phyloP scores from a whole-genome alignment of 2,329 filamentous ascomycete genomes.

The Calcarisporium arbuscula region DNA sequence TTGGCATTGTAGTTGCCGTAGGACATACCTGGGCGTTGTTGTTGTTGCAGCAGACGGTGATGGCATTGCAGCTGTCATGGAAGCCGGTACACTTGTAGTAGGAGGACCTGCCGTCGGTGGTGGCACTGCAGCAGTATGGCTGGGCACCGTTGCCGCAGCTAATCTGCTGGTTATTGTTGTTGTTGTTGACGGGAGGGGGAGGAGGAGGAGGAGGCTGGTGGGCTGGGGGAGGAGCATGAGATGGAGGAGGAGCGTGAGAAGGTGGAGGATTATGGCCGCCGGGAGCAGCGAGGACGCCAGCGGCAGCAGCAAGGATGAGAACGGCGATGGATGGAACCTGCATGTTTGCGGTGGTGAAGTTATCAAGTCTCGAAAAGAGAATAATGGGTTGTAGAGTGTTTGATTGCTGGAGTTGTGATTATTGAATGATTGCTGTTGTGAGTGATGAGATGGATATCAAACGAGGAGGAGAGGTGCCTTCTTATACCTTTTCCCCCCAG shows the following conservation, averaged over 20 bases:
- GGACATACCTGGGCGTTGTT: slow-evolving; percentile 1
- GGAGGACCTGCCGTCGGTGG: not conserved
- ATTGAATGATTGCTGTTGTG: too few species aligned
- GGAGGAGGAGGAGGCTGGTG: too few species aligned
- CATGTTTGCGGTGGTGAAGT: not conserved
- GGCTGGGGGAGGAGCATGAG: not conserved
- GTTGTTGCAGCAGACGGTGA: slow-evolving; percentile 3
- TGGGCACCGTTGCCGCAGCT: not conserved
- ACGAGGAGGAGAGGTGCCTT: too few species aligned
- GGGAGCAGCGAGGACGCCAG: not conserved
- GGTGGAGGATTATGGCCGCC: too few species aligned
- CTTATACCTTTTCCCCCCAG: too few species aligned
- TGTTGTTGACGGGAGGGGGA: not conserved
- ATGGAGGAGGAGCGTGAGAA: too few species aligned
- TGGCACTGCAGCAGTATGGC: slow-evolving; percentile 1
- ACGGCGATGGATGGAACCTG: not conserved
- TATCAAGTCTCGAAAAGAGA: not conserved
- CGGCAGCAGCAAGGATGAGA: not conserved
- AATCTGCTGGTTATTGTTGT: not conserved
- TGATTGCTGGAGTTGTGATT: too few species aligned
- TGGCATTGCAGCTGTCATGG: not conserved
- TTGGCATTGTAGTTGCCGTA: too few species aligned
- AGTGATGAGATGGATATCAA: too few species aligned
- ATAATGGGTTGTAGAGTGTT: not conserved
- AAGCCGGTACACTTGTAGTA: not conserved